Evolutionary conservation across 805 yeast species (phyloP).

Genomic region (Ogataea pignaliae): DNA sequence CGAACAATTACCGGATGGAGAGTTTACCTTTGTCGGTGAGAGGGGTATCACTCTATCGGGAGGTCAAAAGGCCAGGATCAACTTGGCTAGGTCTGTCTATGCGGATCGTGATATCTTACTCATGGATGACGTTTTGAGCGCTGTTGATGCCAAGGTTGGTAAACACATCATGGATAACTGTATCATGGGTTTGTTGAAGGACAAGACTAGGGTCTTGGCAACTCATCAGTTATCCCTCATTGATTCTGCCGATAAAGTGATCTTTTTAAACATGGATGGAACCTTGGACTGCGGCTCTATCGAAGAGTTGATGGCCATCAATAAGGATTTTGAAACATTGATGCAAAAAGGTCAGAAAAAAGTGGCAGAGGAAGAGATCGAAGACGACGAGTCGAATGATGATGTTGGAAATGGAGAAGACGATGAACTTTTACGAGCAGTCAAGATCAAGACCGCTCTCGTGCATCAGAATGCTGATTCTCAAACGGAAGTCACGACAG

Average conservation of each 20-base stretch:
- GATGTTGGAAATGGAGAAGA: conserved; percentile 4
- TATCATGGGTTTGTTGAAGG: conserved; percentile 48
- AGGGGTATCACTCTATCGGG: conserved; percentile 81
- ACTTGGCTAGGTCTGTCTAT: conserved; percentile 76
- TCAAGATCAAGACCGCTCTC: not conserved
- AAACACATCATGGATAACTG: conserved; percentile 69
- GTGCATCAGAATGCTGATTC: not conserved
- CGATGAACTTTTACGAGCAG: not conserved
- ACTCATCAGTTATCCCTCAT: conserved; percentile 77
- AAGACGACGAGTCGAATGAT: conserved; percentile 18
- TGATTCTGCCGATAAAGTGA: conserved; percentile 61
- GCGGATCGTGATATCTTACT: conserved; percentile 61
- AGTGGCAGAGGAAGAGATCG: conserved; percentile 22
- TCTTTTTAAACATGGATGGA: conserved; percentile 62
- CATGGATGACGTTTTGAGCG: conserved; percentile 76
- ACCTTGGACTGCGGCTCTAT: conserved; percentile 54
- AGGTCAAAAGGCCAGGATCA: conserved; percentile 81
- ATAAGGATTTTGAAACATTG: conserved; percentile 44
- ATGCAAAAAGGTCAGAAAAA: conserved; percentile 38
- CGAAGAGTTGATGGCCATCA: conserved; percentile 44
- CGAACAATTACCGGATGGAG: conserved; percentile 65
- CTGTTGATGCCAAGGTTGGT: conserved; percentile 85
- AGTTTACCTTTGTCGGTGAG: conserved; percentile 75
- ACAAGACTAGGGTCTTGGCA: conserved; percentile 66
- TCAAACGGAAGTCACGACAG: not conserved